Percentiles rank a stretch among this genome's conserved stretches.
phyloP scores from a whole-genome alignment of 441 rosid species.

The Gossypium schwendimanii region DNA sequence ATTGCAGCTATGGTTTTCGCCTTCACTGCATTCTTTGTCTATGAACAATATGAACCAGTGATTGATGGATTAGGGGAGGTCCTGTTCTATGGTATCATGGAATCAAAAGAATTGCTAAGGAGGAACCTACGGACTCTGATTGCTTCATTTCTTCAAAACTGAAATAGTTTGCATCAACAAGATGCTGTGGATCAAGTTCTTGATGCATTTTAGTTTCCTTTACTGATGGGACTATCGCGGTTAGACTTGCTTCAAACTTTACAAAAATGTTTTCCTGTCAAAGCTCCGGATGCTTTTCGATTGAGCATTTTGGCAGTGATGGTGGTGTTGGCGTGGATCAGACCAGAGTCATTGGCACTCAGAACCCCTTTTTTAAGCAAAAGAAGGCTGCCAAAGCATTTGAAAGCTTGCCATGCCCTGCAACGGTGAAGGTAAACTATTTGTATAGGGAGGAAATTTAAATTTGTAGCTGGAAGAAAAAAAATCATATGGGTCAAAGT shows the following conservation, averaged over 20 bases:
- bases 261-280: neutral
- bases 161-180: conserved; percentile 12
- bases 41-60: conserved; percentile 75
- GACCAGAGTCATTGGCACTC: neutral
- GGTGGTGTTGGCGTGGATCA: neutral
- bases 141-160: conserved; percentile 17
- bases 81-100: conserved; percentile 22
- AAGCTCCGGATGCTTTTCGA: neutral
- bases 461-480: neutral
- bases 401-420: neutral
- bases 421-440: neutral
- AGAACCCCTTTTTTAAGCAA: neutral
- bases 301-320: neutral
- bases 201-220: neutral
- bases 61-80: conserved; percentile 41
- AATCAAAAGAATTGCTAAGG: conserved; percentile 21
- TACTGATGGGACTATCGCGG: conserved; percentile 8
- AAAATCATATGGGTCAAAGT: neutral
- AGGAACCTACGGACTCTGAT: conserved; percentile 31
- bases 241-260: neutral
- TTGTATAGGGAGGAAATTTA: neutral
- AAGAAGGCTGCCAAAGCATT: neutral
- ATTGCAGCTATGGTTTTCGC: conserved; percentile 56
- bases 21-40: conserved; percentile 68
- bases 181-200: neutral